Evolutionary conservation across 108 stramenopile genomes (phyloP), one percentile per base, ranked within the genome.

Genomic region (Parietichytrium sp.): DNA sequence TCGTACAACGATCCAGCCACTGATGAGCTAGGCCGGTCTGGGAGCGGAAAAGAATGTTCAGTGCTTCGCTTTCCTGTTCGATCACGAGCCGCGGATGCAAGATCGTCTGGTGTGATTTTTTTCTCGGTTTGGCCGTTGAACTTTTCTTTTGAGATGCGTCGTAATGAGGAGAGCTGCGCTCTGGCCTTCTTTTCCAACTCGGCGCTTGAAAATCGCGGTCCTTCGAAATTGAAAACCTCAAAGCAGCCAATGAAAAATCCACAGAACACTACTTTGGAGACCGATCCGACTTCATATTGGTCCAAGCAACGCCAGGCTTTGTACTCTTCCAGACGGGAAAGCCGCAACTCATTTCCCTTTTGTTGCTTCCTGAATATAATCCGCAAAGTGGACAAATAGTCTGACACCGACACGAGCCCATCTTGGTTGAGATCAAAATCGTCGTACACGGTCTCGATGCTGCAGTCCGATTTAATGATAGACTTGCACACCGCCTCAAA

Each of bases 271-370:
- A 42, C 38, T 16, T 45, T 72, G 8, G 61, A 72, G 42, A 72
- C 61, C 3, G 20, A 18, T 47, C 61, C 61, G 23, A 72, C 38
- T 16, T 72, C 61, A 72, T 45, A 33, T 0, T 33, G 36, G 2
- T 72, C 61, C 36, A 72, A 72, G 20, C 36, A 33, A n/a, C 61
- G 61, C 61, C 61, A 72, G 61, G 45, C 38, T 10, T 42, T 33
- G 20, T 45, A 72, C 6, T 42, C 38, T 42, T 72, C 61, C 42
- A 16, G 36, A 3, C 38, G 6, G 42, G 20, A 45, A 25, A 72
- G 61, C 42, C 7, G 29, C 25, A n/a, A 15, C 6, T 33, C 61
- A 36, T 45, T 72, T 33, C 15, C 29, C 61, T 38, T 72, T 42
- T 25, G 36, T n/a, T n/a, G n/a, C 61, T 1, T 2, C 8, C 10